Evolutionary conservation across 2,329 filamentous ascomycete genomes (phyloP), one percentile per base, ranked within the genome.

Genomic region (Incumbomyces delicatus): DNA sequence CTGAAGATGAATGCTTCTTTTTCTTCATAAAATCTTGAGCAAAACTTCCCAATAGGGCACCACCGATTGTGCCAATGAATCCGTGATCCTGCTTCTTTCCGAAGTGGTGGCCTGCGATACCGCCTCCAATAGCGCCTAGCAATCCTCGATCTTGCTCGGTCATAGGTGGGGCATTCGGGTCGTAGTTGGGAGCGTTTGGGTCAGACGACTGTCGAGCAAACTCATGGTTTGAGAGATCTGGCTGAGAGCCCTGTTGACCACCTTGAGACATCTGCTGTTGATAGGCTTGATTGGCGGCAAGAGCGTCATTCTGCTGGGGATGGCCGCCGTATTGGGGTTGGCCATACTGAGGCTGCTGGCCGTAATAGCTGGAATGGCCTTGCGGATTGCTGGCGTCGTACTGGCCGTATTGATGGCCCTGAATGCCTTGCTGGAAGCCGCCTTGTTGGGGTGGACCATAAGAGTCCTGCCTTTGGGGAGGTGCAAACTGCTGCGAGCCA

Each of bases 1-100:
- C 34, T 42, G 46, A 50, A 32, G 42, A 27, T 22, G 57, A 46
- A 30, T 65, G 59, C 56, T 63, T 62, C 52, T 66, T 61, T 33
- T 68, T 61, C 63, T 78, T 77, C 53, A 66, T 53, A 54, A 74
- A 72, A 53, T 79, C 70, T 54, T 78, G 74, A 0, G 75, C 55
- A 50, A 77, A 74, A 57, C 66, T 71, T 1, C 77, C 77, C 2
- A 73, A 43, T 37, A 81, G 66, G 0, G 76, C 76, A 48, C 77
- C 77, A 3, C 74, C 73, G 22, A 81, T 59, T 1, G 76, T 72
- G 10, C 77, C 77, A 8, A 81, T 60, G 27, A 81, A 62, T 2
- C 75, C 75, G 53, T 77, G 75, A n/a, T 74, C 66, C 17, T 68
- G 72, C 53, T 75, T 67, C 59, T 77, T 76, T 14, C 77, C 77